phyloP scores from a whole-genome alignment of 495 filamentous ascomycete genomes.

The Pyrenula massariospora region DNA sequence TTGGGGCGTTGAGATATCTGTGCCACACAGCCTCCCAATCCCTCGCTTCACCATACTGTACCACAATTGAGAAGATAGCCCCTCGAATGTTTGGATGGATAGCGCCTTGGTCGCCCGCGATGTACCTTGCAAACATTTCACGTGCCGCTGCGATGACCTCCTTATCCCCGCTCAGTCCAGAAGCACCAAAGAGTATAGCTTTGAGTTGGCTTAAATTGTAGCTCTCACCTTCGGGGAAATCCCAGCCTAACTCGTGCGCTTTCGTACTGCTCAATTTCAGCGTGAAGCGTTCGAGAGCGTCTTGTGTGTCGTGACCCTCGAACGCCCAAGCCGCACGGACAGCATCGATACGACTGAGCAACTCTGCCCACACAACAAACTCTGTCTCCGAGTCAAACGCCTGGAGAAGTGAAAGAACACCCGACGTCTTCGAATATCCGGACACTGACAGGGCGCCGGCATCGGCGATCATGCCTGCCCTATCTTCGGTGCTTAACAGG shows the following conservation, averaged over 20 bases:
- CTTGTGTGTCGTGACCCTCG: slow-evolving; percentile 58
- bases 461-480: slow-evolving; percentile 92
- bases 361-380: slow-evolving; percentile 92
- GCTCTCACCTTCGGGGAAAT: slow-evolving; percentile 69
- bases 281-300: slow-evolving; percentile 73
- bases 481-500: slow-evolving; percentile 82
- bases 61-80: slow-evolving; percentile 49
- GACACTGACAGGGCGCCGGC: slow-evolving; percentile 82
- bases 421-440: slow-evolving; percentile 88
- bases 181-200: slow-evolving; percentile 49
- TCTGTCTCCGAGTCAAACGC: slow-evolving; percentile 74
- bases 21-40: slow-evolving; percentile 64
- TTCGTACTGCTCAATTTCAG: slow-evolving; percentile 60
- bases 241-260: slow-evolving; percentile 80
- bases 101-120: slow-evolving; percentile 41
- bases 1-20: slow-evolving; percentile 74
- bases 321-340: slow-evolving; percentile 83
- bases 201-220: slow-evolving; percentile 85
- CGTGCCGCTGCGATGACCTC: slow-evolving; percentile 45
- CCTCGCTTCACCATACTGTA: slow-evolving; percentile 49
- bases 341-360: slow-evolving; percentile 60
- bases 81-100: slow-evolving; percentile 58
- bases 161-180: slow-evolving; percentile 48
- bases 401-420: slow-evolving; percentile 72
- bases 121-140: slow-evolving; percentile 54